Evolutionary conservation across 495 filamentous ascomycete species (phyloP).

Genomic region (Glonium stellatum): DNA sequence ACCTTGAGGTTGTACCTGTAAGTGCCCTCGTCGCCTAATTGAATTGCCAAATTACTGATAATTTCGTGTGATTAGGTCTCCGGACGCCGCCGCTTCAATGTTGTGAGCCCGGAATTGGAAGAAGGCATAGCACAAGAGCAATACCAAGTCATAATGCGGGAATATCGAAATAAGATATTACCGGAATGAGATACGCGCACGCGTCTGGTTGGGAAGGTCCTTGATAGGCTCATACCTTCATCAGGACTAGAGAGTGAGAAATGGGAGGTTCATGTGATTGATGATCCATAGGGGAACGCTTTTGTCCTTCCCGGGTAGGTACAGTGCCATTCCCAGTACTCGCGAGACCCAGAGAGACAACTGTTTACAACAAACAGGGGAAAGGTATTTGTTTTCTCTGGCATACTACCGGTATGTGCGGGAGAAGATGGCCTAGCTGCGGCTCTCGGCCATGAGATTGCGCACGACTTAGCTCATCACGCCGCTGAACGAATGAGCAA

Average conservation of each 20-base stretch:
- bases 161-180: constrained; percentile 44
- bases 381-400: constrained; percentile 85
- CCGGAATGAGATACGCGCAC: constrained; percentile 46
- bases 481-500: constrained; percentile 66
- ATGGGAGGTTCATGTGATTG: constrained; percentile 85
- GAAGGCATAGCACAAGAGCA: constrained; percentile 36
- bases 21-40: background rate
- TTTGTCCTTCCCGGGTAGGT: constrained; percentile 74
- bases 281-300: constrained; percentile 64
- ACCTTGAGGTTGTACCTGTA: constrained; percentile 72
- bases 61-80: constrained; percentile 42
- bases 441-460: constrained; percentile 87
- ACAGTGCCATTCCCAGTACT: too few relatives aligned
- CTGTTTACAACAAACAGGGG: constrained; percentile 43
- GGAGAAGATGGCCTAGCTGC: constrained; percentile 73
- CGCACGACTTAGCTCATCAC: constrained; percentile 83
- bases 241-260: constrained; percentile 53
- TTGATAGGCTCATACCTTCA: constrained; percentile 64
- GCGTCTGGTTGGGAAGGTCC: constrained; percentile 56
- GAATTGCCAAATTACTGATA: background rate
- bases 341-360: background rate
- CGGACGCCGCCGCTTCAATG: constrained; percentile 76
- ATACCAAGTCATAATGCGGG: constrained; percentile 34
- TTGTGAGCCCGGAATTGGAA: constrained; percentile 53
- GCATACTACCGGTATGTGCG: constrained; percentile 65